Base-by-base conservation (phyloP, 2,329 filamentous ascomycete genomes). In the Penicillium sp. region DNA sequence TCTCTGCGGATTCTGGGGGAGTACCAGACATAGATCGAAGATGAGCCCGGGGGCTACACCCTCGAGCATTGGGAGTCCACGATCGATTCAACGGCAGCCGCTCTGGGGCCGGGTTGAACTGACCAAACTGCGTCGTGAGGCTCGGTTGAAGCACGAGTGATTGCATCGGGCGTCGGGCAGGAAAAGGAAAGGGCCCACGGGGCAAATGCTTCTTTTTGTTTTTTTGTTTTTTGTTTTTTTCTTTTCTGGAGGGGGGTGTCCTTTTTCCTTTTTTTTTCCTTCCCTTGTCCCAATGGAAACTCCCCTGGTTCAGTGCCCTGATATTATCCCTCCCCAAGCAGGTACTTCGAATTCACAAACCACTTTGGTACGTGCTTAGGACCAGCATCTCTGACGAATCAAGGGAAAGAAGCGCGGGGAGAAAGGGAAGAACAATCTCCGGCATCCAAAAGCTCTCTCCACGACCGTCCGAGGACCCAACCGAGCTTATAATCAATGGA, bases 21-120 rank as follows among this genome's bases (percentile, higher is more conserved):
- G 73, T 72, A 63, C 71, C 70, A 66, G 75, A 76, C 75, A 77
- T 77, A 70, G 71, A 72, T 73, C 71, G 71, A 66, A 73, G 67
- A 64, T 71, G 64, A 58, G 72, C 72, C 72, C 73, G 68, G 44
- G 69, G 68, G 60, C 71, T 74, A 61, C 67, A 69, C 60, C 68
- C 70, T 62, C 67, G 64, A 71, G 67, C 71, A 71, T 73, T 72
- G 62, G 65, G 63, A 57, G 70, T 64, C 59, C 70, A 65, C 60
- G 68, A 49, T 51, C 67, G 66, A 66, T 69, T 68, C 59, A 72
- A 66, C 51, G 66, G 57, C 46, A 70, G 63, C 65, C 68, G 61
- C 60, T 72, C 71, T 52, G 71, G 65, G 60, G 64, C 69, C 47
- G 68, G 59, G 56, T 66, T 63, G 60, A 70, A 73, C 56, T 69